Base-by-base conservation (phyloP, 2,329 filamentous ascomycete genomes). In the Colletotrichum chlorophyti region DNA sequence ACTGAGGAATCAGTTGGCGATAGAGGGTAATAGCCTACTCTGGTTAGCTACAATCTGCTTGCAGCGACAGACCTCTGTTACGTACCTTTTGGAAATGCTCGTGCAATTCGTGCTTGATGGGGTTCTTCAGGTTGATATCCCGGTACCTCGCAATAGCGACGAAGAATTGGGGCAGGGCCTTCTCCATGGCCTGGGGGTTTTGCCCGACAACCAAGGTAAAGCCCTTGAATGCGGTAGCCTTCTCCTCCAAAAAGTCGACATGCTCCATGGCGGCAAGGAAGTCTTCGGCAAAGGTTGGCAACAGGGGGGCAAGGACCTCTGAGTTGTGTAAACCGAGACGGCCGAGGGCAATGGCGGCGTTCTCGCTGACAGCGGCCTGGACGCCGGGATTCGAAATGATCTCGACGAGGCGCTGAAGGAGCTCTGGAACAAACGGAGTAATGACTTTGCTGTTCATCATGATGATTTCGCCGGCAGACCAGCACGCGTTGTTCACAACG, bases 401-500 rank as follows among this genome's bases (percentile, higher is more conserved):
- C 52, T 89, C 85, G 34, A 92, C 84, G 24, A 96, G 85, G 34
- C 90, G 87, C 61, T 89, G 83, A 58, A 96, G 87, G 14, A 99
- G 79, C 61, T 90, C 85, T 19, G 91, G 87, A 9, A 93, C 84
- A 70, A 90, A 97, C 1, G 89, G 89, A 1, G 82, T 82, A 85
- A 97, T 91, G 51, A 83, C 86, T 61, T 88, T 86, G 64, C 88
- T 85, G 70, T 91, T 83, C 61, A 91, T 88, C 73, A 97, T 87
- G 14, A 93, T 87, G 61, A 98, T 95, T 77, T 99, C 95, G 37
- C 95, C 95, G 21, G 88, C 88, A 6, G 93, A 96, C 95, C 95
- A 99, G 77, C 94, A 98, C 19, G 95, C 94, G 70, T 99, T 99
- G 82, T 98, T 99, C 59, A 98, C 88, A 26, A 98, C 93, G 60